These are phyloP conservation scores for Oenanthe sinensis DNA, from an alignment of 129 eudicot genomes.

Conservation along the genomic window DNA sequence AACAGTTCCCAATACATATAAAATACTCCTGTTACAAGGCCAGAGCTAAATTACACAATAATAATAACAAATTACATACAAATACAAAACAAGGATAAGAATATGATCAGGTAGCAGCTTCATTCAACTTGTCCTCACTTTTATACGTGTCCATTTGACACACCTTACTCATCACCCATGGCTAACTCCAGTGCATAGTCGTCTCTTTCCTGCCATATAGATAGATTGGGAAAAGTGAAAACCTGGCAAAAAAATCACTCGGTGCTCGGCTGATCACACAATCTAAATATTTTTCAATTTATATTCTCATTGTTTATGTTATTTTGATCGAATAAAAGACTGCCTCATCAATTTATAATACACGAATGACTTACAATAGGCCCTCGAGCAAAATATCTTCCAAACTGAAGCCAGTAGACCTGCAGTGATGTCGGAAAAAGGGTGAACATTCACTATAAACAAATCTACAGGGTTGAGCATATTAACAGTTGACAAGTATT, in stretches of 20 bases:
- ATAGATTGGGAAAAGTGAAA: neutral
- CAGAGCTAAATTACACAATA: neutral
- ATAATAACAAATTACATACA: neutral
- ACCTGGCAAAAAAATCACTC: neutral
- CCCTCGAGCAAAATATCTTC: conserved; percentile 96
- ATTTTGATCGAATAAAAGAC: neutral
- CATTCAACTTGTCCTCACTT: conserved; percentile 15
- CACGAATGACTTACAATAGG: conserved; percentile 62
- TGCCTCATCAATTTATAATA: neutral
- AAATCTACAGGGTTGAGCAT: neutral
- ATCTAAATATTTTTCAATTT: neutral
- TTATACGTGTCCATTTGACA: conserved; percentile 12
- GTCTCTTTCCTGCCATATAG: conserved; percentile 82
- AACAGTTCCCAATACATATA: neutral
- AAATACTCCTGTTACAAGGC: neutral
- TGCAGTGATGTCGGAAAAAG: conserved; percentile 17
- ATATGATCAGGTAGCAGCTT: conserved; percentile 6
- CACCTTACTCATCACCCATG: conserved; percentile 79
- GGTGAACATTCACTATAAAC: neutral
- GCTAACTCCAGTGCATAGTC: conserved; percentile 95
- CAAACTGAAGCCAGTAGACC: conserved; percentile 99
- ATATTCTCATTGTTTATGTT: neutral
- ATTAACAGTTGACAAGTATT: neutral
- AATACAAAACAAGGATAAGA: conserved; percentile 1
- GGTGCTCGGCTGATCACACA: neutral